A percentile compares a stretch with the other conserved stretches of the same genome.
These are phyloP conservation scores for Globisporangium echinulatum DNA, from an alignment of 352 stramenopile species.

Conservation along the genomic window DNA sequence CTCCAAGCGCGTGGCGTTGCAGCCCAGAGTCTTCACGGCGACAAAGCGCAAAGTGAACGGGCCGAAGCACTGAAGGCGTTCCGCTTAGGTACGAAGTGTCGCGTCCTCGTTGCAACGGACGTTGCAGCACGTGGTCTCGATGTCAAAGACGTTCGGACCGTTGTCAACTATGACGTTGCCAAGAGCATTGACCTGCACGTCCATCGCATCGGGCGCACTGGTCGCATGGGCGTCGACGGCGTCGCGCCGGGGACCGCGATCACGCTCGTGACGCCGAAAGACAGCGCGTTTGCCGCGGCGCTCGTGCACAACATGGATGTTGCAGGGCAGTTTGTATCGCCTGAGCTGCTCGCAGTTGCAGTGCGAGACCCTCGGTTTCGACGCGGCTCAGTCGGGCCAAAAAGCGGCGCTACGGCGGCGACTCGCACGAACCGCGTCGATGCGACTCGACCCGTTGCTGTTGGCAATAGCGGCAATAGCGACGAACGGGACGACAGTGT, in stretches of 20 bases:
- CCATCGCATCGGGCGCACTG: constrained; percentile 85
- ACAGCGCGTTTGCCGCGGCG: constrained; percentile 67
- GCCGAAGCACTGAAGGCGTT: constrained; percentile 61
- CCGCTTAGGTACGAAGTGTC: constrained; percentile 38
- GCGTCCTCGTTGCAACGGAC: constrained; percentile 82
- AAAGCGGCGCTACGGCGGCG: too few species aligned
- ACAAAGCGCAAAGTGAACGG: constrained; percentile 78
- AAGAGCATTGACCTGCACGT: constrained; percentile 91
- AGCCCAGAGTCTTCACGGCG: constrained; percentile 61
- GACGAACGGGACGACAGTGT: constrained; percentile 22
- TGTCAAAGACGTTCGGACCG: constrained; percentile 87
- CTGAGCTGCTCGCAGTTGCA: constrained; percentile 55
- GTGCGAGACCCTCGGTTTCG: constrained; percentile 43
- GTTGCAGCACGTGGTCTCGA: constrained; percentile 84
- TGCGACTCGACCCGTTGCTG: not conserved
- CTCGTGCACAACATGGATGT: constrained; percentile 85
- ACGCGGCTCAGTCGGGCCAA: constrained; percentile 10
- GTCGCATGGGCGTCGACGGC: constrained; percentile 75
- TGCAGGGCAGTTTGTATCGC: constrained; percentile 45
- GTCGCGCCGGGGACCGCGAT: constrained; percentile 80
- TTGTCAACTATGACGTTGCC: constrained; percentile 89
- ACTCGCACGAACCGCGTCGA: constrained; percentile 10
- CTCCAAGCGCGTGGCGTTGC: constrained; percentile 31
- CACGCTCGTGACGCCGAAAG: constrained; percentile 68
- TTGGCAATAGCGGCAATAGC: not conserved